These are phyloP conservation scores for Lactifluus piperatus DNA, from an alignment of 768 basidiomycete genomes.

Conservation along the genomic window DNA sequence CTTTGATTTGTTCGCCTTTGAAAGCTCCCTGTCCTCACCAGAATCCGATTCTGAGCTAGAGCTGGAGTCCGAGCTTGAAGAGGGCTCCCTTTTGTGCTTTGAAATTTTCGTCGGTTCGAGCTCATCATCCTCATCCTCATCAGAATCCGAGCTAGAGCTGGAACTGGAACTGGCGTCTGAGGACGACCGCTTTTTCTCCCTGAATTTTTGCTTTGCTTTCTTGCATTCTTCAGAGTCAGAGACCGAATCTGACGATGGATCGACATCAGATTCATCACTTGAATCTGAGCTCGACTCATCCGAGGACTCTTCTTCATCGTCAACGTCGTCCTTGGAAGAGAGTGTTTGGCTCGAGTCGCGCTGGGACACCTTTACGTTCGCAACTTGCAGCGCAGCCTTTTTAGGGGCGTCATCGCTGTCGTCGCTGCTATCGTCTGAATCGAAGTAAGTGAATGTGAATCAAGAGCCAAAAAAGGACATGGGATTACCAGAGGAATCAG, in stretches of 20 bases:
- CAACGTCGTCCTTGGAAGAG: constrained; percentile 11
- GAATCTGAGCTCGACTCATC: constrained; percentile 19
- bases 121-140: not conserved
- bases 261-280: constrained; percentile 1
- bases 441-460: not conserved
- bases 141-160: not conserved
- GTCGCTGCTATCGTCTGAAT: not conserved
- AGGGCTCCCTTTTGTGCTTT: constrained; percentile 10
- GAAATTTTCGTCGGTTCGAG: constrained; percentile 2
- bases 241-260: not conserved
- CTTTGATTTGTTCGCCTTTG: not conserved
- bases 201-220: not conserved
- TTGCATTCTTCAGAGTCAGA: not conserved
- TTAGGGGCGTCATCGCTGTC: not conserved
- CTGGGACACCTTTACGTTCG: not conserved
- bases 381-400: not conserved
- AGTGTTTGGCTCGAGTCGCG: constrained; percentile 19
- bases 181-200: constrained; percentile 5
- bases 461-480: not conserved
- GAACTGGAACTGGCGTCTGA: constrained; percentile 15
- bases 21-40: constrained; percentile 17
- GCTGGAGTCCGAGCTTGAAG: constrained; percentile 14
- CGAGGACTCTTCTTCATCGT: constrained; percentile 15
- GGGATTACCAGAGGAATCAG: constrained; percentile 7
- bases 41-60: constrained; percentile 1